Evolutionary conservation across 192 early-diverging fungal species (phyloP), one percentile per base, ranked within the genome.

Genomic region (Coemansia asiatica): DNA sequence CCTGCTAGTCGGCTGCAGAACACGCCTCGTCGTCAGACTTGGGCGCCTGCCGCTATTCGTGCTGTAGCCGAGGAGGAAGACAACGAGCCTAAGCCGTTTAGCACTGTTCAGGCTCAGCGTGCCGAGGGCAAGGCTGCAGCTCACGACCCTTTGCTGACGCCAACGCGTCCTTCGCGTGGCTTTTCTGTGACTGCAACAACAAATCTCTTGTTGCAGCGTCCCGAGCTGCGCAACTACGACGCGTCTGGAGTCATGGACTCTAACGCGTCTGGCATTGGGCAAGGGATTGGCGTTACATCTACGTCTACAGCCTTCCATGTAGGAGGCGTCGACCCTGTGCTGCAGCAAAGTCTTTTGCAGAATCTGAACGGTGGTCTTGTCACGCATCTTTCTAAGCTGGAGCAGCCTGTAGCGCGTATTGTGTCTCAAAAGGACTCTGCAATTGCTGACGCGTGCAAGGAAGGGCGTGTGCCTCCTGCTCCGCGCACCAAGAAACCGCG

Each of bases 281-380:
- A 64, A 51, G 76, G 67, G 0, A 33, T 57, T 38, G 70, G 68
- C 8, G 67, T 70, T 19, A 82, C 74, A 4, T 82, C 79, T 0
- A 82, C 74, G 12, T 82, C 79, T 1, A 82, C 74, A 0, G 74
- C 79, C 27, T 76, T 82, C 66, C 68, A 75, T 25, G 33, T 68
- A 46, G 61, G 63, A 40, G 66, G 65, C 21, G 26, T 66, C 4
- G 78, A 80, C 44, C 69, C 78, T 2, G 56, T 67, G 21, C 38
- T 80, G 58, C 78, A 80, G 48, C 78, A 74, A 61, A 71, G 55
- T 55, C 56, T 80, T 28, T 56, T 80, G 27, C 78, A 80, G 48
- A 80, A 80, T 51, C 66, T 80, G 29, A 74, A 80, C 28, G 69
- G 69, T 40, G 78, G 78, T 51, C 68, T 72, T n/a, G 78, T 80